Conservation (phyloP, 176 grass and related monocot species). For the Coix lacrymajobi region DNA sequence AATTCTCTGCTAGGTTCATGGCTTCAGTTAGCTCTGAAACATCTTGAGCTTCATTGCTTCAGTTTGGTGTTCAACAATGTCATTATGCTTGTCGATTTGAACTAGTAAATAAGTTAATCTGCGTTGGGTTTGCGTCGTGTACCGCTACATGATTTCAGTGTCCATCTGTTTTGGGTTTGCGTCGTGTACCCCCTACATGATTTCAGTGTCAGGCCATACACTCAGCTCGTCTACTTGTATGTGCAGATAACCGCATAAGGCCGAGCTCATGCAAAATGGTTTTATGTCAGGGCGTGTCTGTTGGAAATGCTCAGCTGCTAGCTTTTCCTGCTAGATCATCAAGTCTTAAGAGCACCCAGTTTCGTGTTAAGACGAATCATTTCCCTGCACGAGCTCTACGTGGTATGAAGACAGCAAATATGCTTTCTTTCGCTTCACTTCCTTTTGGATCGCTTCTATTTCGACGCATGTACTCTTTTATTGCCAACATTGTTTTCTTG, state of each 20-base stretch:
- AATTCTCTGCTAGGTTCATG: background rate
- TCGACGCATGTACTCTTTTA: background rate
- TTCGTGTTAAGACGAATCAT: background rate
- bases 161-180: no score
- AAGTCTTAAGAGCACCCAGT: background rate
- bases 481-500: background rate
- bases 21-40: background rate
- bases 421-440: background rate
- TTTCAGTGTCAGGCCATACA: background rate
- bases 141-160: background rate
- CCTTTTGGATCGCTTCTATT: no score
- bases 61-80: background rate
- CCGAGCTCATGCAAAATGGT: constrained; percentile 26
- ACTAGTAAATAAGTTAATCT: background rate
- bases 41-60: background rate
- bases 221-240: background rate
- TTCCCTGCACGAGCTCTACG: constrained; percentile 5
- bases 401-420: constrained; percentile 6
- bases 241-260: constrained; percentile 5
- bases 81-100: background rate
- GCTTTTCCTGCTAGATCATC: constrained; percentile 36
- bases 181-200: background rate
- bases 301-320: constrained; percentile 33
- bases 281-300: constrained; percentile 28
- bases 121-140: background rate